Evolutionary conservation across 2,329 filamentous ascomycete genomes (phyloP).

Genomic region (Monilinia vaccinii-corymbosi): DNA sequence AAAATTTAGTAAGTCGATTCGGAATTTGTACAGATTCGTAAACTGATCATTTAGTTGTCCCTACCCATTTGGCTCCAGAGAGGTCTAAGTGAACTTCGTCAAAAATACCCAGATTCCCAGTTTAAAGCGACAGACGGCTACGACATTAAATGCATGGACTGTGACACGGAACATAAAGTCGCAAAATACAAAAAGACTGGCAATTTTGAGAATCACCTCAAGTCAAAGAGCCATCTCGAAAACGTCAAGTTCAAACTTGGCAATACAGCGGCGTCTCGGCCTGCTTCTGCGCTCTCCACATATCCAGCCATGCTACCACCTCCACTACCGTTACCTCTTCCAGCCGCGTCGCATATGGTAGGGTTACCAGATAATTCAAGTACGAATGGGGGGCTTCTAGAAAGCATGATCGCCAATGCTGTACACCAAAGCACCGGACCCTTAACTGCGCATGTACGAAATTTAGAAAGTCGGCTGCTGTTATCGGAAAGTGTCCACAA

Average conservation of each 20-base stretch:
- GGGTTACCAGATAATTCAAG: neutral
- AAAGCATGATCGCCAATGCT: slow-evolving; percentile 2
- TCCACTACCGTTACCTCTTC: neutral
- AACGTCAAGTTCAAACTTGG: neutral
- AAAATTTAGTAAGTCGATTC: neutral
- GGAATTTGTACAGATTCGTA: too few species aligned
- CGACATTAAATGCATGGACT: slow-evolving; percentile 2
- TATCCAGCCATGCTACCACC: neutral
- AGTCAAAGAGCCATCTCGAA: neutral
- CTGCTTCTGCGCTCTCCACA: neutral
- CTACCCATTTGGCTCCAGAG: slow-evolving; percentile 1
- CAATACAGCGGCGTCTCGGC: neutral
- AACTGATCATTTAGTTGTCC: neutral
- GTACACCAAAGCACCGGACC: neutral
- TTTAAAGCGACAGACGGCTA: neutral
- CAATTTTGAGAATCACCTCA: neutral
- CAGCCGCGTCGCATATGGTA: neutral
- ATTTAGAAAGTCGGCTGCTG: neutral
- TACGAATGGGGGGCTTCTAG: slow-evolving; percentile 2
- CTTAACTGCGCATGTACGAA: neutral
- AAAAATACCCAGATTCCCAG: neutral
- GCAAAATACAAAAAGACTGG: neutral
- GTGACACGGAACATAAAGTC: neutral
- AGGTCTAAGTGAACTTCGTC: slow-evolving; percentile 1
- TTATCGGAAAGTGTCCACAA: neutral